Evolutionary conservation across 257 asterid genomes (phyloP).

Genomic region (Pogostemon cablin): DNA sequence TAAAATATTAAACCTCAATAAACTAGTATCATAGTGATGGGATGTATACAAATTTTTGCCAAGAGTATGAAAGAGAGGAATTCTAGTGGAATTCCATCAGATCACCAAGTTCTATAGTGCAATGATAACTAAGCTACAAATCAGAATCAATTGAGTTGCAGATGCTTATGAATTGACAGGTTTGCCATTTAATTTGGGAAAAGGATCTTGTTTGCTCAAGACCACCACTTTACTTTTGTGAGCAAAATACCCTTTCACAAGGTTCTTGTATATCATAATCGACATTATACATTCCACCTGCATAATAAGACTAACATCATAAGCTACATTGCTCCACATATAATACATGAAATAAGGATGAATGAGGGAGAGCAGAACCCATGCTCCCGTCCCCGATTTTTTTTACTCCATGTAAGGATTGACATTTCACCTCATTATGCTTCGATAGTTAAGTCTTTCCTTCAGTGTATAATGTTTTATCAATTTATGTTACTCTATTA

Average conservation of each 20-base stretch:
- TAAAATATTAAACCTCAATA: no score
- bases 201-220: conserved; percentile 94
- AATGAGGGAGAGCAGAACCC: neutral
- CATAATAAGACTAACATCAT: conserved; percentile 6
- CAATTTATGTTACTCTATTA: no score
- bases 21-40: no score
- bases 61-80: neutral
- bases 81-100: conserved; percentile 1
- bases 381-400: neutral
- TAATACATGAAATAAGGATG: neutral
- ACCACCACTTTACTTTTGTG: conserved; percentile 96
- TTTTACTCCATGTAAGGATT: neutral
- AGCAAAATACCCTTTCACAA: conserved; percentile 92
- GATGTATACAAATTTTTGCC: no score
- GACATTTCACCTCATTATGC: neutral
- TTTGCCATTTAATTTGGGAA: conserved; percentile 85
- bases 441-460: no score
- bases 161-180: conserved; percentile 59
- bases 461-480: no score
- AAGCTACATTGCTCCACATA: neutral
- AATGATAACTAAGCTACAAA: conserved; percentile 15
- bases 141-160: neutral
- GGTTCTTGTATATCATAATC: conserved; percentile 85
- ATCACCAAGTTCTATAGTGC: neutral
- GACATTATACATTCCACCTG: conserved; percentile 97